These are phyloP conservation scores for Phytophthora litchii DNA, from an alignment of 352 stramenopile genomes.

Conservation along the genomic window DNA sequence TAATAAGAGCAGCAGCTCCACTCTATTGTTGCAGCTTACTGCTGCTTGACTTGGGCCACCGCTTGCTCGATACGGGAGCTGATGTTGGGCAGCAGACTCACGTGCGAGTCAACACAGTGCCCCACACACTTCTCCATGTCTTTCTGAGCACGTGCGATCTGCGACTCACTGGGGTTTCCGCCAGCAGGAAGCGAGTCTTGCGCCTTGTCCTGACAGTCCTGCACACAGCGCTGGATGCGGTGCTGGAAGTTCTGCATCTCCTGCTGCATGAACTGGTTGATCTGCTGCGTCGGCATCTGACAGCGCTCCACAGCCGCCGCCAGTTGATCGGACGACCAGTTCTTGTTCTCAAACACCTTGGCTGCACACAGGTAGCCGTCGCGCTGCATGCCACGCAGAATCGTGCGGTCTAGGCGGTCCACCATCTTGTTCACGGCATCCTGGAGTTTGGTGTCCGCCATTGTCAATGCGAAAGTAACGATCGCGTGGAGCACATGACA, in stretches of 20 bases:
- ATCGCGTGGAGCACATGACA: constrained; percentile 17
- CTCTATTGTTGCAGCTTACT: constrained; percentile 26
- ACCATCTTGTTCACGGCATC: constrained; percentile 86
- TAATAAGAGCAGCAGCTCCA: constrained; percentile 11
- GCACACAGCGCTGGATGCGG: constrained; percentile 83
- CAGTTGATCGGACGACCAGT: constrained; percentile 76
- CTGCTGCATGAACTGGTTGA: constrained; percentile 84
- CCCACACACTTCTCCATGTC: constrained; percentile 79
- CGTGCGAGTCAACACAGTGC: constrained; percentile 73
- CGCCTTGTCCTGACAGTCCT: constrained; percentile 88
- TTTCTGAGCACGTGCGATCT: constrained; percentile 73
- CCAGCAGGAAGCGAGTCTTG: constrained; percentile 67
- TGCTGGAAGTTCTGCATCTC: constrained; percentile 89
- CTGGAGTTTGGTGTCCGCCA: constrained; percentile 85
- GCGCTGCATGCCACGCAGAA: constrained; percentile 82
- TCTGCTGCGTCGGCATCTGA: constrained; percentile 84
- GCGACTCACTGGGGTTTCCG: constrained; percentile 67
- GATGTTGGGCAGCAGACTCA: constrained; percentile 76
- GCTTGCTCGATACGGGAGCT: constrained; percentile 77
- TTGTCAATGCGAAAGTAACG: constrained; percentile 18
- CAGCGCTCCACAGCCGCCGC: constrained; percentile 85
- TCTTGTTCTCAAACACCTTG: constrained; percentile 90
- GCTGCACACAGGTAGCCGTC: constrained; percentile 84
- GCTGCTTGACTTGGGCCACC: constrained; percentile 72
- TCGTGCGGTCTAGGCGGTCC: constrained; percentile 76